Evolutionary conservation across 2,329 filamentous ascomycete genomes (phyloP).

Genomic region (Claviceps sp.): DNA sequence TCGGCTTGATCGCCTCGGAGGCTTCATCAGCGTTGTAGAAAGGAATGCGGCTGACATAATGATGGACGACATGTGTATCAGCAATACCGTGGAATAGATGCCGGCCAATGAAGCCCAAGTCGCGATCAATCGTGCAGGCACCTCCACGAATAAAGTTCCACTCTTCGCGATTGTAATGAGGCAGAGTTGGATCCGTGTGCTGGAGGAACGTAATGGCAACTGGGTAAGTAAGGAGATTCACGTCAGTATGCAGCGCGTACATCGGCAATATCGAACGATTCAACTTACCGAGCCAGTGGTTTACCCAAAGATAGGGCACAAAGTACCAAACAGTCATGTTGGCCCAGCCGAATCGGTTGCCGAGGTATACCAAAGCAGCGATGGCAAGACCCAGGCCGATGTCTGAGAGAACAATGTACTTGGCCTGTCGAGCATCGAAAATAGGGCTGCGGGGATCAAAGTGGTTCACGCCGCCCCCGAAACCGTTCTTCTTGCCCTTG

Average conservation of each 20-base stretch:
- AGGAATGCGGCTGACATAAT: slow-evolving; percentile 91
- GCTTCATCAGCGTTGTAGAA: slow-evolving; percentile 97
- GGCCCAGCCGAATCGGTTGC: slow-evolving; percentile 64
- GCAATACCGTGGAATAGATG: slow-evolving; percentile 88
- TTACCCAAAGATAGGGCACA: slow-evolving; percentile 90
- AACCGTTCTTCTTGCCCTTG: slow-evolving; percentile 79
- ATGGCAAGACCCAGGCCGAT: slow-evolving; percentile 57
- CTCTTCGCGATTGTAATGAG: slow-evolving; percentile 73
- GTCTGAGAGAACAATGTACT: slow-evolving; percentile 77
- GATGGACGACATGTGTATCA: slow-evolving; percentile 94
- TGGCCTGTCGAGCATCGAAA: slow-evolving; percentile 83
- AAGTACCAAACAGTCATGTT: slow-evolving; percentile 95
- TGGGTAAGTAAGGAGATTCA: slow-evolving; percentile 23
- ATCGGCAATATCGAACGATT: not conserved
- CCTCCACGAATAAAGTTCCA: slow-evolving; percentile 94
- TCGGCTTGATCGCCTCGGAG: slow-evolving; percentile 78
- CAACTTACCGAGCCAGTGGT: slow-evolving; percentile 91
- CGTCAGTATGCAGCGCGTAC: not conserved
- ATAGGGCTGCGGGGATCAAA: slow-evolving; percentile 80
- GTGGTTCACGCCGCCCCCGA: slow-evolving; percentile 77
- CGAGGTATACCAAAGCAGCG: slow-evolving; percentile 52
- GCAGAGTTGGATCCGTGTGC: slow-evolving; percentile 88
- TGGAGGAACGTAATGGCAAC: slow-evolving; percentile 96
- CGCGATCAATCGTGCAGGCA: slow-evolving; percentile 89
- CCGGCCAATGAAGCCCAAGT: slow-evolving; percentile 92